Percentiles rank a stretch among this genome's conserved stretches.
Evolutionary conservation across 768 basidiomycete genomes (phyloP).

Genomic region (Coprinopsis sp.): DNA sequence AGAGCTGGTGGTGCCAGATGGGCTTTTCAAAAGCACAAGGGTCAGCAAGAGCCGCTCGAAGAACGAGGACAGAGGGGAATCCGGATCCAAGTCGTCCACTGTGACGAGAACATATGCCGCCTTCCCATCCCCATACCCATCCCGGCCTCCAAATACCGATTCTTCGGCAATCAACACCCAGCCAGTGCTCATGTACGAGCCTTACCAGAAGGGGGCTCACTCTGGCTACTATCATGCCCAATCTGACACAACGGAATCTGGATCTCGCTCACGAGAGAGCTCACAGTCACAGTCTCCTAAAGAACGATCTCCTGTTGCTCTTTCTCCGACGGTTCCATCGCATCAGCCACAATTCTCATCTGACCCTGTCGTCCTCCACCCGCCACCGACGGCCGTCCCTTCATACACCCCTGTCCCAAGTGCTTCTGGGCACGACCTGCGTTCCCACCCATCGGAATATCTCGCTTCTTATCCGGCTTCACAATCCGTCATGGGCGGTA

Average conservation of each 20-base stretch:
- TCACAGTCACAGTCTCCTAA: slow-evolving; percentile 5
- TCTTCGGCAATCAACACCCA: slow-evolving; percentile 19
- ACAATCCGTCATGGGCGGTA: background rate
- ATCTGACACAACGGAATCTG: background rate
- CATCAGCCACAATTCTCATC: background rate
- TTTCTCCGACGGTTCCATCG: slow-evolving; percentile 2
- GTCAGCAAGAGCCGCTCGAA: slow-evolving; percentile 50
- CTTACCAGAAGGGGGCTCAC: slow-evolving; percentile 27
- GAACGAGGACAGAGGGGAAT: slow-evolving; percentile 14
- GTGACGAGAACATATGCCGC: slow-evolving; percentile 37
- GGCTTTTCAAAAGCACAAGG: slow-evolving; percentile 65
- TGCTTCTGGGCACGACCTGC: slow-evolving; percentile 4
- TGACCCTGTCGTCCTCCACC: background rate
- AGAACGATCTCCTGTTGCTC: slow-evolving; percentile 4
- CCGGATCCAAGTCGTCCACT: slow-evolving; percentile 25
- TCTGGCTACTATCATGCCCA: slow-evolving; percentile 15
- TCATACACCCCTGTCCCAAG: background rate
- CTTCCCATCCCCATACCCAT: slow-evolving; percentile 32
- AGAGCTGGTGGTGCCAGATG: slow-evolving; percentile 61
- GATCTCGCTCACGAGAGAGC: background rate
- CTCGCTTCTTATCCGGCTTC: background rate
- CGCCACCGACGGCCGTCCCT: background rate
- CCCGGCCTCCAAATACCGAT: slow-evolving; percentile 20
- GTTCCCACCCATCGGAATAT: slow-evolving; percentile 8
- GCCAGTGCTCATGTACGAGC: slow-evolving; percentile 38